These are phyloP conservation scores for Fusarium devonianum DNA, from an alignment of 2,329 filamentous ascomycete species.

Conservation along the genomic window DNA sequence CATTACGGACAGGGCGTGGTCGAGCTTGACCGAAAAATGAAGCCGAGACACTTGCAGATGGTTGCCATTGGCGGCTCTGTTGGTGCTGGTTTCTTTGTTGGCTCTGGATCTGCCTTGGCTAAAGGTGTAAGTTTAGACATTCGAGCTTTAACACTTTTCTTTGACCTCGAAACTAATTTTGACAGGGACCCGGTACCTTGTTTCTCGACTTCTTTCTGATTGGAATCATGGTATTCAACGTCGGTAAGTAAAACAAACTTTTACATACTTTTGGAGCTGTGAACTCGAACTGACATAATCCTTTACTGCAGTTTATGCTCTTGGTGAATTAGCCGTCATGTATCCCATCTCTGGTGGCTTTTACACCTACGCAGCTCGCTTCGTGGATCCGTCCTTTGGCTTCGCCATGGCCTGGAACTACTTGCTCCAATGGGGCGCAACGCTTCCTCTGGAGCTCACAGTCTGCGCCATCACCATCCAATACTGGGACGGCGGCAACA, in stretches of 20 bases:
- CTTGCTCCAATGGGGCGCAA: slow-evolving; percentile 53
- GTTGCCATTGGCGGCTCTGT: slow-evolving; percentile 69
- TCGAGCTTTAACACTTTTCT: not conserved
- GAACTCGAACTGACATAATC: no score
- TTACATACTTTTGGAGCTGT: not conserved
- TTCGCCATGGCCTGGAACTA: slow-evolving; percentile 62
- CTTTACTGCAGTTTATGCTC: slow-evolving; percentile 58
- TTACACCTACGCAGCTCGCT: slow-evolving; percentile 50
- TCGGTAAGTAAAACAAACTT: slow-evolving; percentile 32
- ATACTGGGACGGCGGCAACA: slow-evolving; percentile 49
- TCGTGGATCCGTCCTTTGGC: slow-evolving; percentile 63
- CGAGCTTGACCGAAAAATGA: slow-evolving; percentile 57
- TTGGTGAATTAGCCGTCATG: slow-evolving; percentile 68
- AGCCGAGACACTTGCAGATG: slow-evolving; percentile 67
- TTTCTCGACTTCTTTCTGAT: slow-evolving; percentile 62
- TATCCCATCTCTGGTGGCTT: slow-evolving; percentile 69
- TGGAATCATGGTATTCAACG: slow-evolving; percentile 68
- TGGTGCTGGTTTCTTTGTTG: slow-evolving; percentile 69
- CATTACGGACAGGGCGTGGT: slow-evolving; percentile 36
- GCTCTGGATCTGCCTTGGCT: slow-evolving; percentile 60
- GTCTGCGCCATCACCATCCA: slow-evolving; percentile 54
- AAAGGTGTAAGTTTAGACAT: slow-evolving; percentile 48
- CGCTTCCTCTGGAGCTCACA: slow-evolving; percentile 52
- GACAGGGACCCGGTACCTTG: slow-evolving; percentile 51
- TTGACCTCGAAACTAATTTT: fast-evolving